phyloP scores from a whole-genome alignment of 306 rosid species.

The Phaseolus lunatus region DNA sequence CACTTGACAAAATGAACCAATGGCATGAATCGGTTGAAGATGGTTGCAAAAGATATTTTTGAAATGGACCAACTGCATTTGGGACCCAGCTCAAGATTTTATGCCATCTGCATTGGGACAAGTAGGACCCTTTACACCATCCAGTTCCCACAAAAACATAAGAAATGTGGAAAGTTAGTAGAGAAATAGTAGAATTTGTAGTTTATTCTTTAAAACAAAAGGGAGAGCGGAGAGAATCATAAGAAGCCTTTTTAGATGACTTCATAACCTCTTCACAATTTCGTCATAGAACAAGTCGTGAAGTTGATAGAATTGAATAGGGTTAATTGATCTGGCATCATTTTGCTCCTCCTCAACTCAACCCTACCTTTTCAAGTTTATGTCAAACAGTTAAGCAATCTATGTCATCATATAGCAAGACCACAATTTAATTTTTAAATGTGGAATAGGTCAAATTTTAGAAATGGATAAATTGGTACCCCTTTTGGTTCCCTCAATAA shows the following conservation, averaged over 20 bases:
- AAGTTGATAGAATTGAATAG: constrained; percentile 33
- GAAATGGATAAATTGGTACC: constrained; percentile 2
- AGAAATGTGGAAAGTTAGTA: constrained; percentile 39
- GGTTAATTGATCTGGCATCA: constrained; percentile 51
- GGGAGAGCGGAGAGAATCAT: constrained; percentile 2
- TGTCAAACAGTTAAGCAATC: constrained; percentile 52
- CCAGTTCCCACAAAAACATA: constrained; percentile 35
- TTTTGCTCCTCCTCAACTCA: constrained; percentile 29
- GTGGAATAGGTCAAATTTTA: constrained; percentile 27
- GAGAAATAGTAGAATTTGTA: constrained; percentile 19
- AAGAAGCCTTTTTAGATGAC: constrained; percentile 42
- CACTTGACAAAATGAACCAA: constrained; percentile 33
- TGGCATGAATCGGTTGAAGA: constrained; percentile 44
- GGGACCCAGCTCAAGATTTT: constrained; percentile 63
- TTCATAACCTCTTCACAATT: constrained; percentile 23
- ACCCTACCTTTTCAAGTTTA: constrained; percentile 43
- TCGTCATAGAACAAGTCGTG: constrained; percentile 32
- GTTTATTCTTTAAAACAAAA: constrained; percentile 24
- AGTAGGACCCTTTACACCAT: constrained; percentile 44
- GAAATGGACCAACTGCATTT: constrained; percentile 53
- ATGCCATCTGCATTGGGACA: constrained; percentile 54
- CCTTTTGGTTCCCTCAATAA: not conserved
- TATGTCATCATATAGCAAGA: constrained; percentile 41
- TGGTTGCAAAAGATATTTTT: constrained; percentile 31
- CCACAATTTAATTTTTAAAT: constrained; percentile 34